Base-by-base conservation (phyloP, 345 rosid species). In the Turnera subulata region DNA sequence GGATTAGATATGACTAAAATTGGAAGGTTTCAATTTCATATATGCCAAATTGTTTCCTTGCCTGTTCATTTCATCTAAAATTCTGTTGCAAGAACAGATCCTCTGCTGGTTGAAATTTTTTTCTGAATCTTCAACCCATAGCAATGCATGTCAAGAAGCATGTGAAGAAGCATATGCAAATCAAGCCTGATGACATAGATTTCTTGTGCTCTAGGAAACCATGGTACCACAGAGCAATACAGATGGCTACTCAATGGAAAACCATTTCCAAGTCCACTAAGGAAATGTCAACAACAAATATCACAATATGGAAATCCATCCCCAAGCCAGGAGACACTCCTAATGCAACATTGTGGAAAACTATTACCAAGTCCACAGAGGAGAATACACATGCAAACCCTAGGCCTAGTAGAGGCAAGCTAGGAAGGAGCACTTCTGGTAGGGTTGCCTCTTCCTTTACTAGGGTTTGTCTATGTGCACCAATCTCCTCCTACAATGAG, bases 211-310 rank as follows among this genome's bases (percentile, higher is more conserved):
- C 48, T 69, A 89, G 96, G 93, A 93, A 85, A 73, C 89, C 84
- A 48, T 93, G 99, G 99, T 89, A 89, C 72, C 89, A 86, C 48
- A 79, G 85, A 79, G 99, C 96, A 64, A 83, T 84, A 82, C 84
- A 88, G 71, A 73, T 76, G 66, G 96, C 96, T 4, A 74, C 86
- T 2, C 62, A 76, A 8, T 84, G 81, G 79, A 81, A 72, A 68
- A 55, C 75, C 16, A 39, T 63, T 58, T 44, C 79, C 25, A 80
- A 63, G 66, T 43, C 82, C 1, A 12, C 67, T n/a, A n/a, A n/a
- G 24, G 64, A 70, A 50, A 54, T 74, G 24, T 37, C 77, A 3
- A 44, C 70, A 14, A 46, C 67, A 32, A 60, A 50, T 39, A 10
- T 59, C 5, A 59, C 66, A 20, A 18, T 66, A 16, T 78, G 81